phyloP scores from a whole-genome alignment of 2,329 filamentous ascomycete species.

The Sclerotinia nivalis region DNA sequence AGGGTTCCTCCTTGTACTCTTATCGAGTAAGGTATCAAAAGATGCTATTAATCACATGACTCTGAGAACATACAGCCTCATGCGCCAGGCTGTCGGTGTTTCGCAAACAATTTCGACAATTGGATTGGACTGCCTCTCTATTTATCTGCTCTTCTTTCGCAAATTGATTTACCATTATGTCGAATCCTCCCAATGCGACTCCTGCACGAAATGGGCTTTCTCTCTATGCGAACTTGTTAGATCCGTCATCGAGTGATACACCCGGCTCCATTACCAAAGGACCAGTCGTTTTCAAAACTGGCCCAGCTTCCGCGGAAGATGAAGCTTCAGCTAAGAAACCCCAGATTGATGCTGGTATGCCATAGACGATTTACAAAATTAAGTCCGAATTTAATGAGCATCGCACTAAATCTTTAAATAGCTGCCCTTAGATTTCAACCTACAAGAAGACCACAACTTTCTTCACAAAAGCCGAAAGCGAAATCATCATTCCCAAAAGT shows the following conservation, averaged over 20 bases:
- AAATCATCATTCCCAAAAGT: constrained; percentile 62
- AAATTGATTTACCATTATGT: constrained; percentile 31
- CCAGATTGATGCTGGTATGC: constrained; percentile 60
- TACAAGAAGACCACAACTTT: constrained; percentile 72
- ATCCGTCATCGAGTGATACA: constrained; percentile 54
- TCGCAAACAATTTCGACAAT: constrained; percentile 10
- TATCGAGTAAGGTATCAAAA: background rate
- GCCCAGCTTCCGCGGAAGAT: constrained; percentile 48
- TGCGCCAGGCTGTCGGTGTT: constrained; percentile 26
- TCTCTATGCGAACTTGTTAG: constrained; percentile 82
- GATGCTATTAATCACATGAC: background rate
- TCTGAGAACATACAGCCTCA: constrained; percentile 18
- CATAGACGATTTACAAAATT: constrained; percentile 36
- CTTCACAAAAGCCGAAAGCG: constrained; percentile 55
- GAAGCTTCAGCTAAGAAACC: constrained; percentile 59
- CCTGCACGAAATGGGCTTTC: constrained; percentile 58
- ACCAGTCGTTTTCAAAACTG: constrained; percentile 67
- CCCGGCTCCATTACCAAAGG: constrained; percentile 69
- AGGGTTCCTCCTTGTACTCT: background rate
- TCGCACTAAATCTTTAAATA: constrained; percentile 49
- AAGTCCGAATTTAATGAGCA: constrained; percentile 39
- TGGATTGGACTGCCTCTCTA: background rate
- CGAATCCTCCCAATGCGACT: constrained; percentile 33
- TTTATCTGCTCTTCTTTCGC: constrained; percentile 15
- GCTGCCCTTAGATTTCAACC: constrained; percentile 82